Evolutionary conservation across 495 filamentous ascomycete species (phyloP), one percentile per base, ranked within the genome.

Genomic region (Hyaloscypha bicolor): DNA sequence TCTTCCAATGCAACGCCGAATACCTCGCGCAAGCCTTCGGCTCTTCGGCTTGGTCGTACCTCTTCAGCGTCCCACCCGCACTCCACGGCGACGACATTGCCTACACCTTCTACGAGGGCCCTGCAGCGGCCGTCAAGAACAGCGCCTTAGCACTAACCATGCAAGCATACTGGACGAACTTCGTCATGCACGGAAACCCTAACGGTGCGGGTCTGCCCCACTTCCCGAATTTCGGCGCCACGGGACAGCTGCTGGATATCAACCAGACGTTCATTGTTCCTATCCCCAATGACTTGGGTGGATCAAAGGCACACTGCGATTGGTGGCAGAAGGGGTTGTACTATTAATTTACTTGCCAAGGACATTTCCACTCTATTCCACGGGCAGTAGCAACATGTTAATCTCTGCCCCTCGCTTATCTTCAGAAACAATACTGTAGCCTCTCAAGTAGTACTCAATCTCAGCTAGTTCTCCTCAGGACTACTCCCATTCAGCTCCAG

Each of bases 131-230:
- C 1, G 64, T 64, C 16, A 6, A 4, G 25, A 78, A 79, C 37
- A 65, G 63, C 3, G 30, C 68, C 4, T 52, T 62, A 1, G 88
- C 88, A 1, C 55, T 77, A 21, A 79, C 77, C 6, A 72, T 90
- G 73, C 88, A 91, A 74, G 78, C 85, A 25, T 90, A 85, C 69
- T 80, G 90, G 48, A 84, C 83, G 0, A 80, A 75, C 64, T 91
- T 91, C 67, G 83, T 77, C 12, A 70, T 73, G 62, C 79, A 11
- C 2, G 75, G 76, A 3, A 63, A 71, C 53, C 76, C 77, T 6
- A 78, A 78, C 62, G 60, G 51, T 4, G 51, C 19, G 4, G 67
- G 59, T 16, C 42, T 69, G 48, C 61, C 67, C 19, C 16, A 42
- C 31, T 74, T 69, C 30, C 59, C 62, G 22, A 55, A 39, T 3